Base-by-base conservation (phyloP, 176 grass and related monocot genomes). In the Bolboschoenus planiculmis region DNA sequence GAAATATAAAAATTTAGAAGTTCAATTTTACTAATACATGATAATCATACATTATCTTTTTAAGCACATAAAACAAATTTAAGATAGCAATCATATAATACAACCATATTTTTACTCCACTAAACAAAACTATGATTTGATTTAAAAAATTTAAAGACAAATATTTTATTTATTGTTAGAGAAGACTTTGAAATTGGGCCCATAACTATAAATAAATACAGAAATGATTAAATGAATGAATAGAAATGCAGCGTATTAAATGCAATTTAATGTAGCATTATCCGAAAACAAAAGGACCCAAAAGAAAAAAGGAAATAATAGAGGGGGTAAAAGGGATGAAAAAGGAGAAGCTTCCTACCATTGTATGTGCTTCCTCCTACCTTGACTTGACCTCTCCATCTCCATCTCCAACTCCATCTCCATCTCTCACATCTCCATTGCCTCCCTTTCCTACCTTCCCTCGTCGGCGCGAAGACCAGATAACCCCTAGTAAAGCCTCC, bases 331-430 rank as follows among this genome's bases (percentile, higher is more conserved):
- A 29, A 20, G 15, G 11, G 20, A 77, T 10, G 14, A 2, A 24
- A 71, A 66, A 16, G 42, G 4, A 77, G 72, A 53, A 76, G 44
- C 71, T 46, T 72, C 67, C 39, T 43, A 8, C 57, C 9, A 2
- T 21, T 61, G 8, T 30, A 9, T 26, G 23, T 8, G 2, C 24
- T 29, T 21, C 11, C 44, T 76, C 42, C 42, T 29, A 30, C 71
- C 13, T 46, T 72, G 39, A 72, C n/a, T 72, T 72, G 39, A 44
- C 39, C 75, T 53, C 75, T 48, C 68, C n/a, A n/a, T n/a, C n/a
- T n/a, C n/a, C n/a, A n/a, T n/a, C n/a, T n/a, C n/a, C n/a, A n/a
- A n/a, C n/a, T n/a, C n/a, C n/a, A n/a, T 71, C 31, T 75, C 70
- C 14, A 39, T 46, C 71, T 50, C 43, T 51, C 42, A 7, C 73